Percentiles rank a stretch among this genome's conserved stretches.
Conservation (phyloP, 306 rosid genomes). For the Ochetophila trinervis region DNA sequence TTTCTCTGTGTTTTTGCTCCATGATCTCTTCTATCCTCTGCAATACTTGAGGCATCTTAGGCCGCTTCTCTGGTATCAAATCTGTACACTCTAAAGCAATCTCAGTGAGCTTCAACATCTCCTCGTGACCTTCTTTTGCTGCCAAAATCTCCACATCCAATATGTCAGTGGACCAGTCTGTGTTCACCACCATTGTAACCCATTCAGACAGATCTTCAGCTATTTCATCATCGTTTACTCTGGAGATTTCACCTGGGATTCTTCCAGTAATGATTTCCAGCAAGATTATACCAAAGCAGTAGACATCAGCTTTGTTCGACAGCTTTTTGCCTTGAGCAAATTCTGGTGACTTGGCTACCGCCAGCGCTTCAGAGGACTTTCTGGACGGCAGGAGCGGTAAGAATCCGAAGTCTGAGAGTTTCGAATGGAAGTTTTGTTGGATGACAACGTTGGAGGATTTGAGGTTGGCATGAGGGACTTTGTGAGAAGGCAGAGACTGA, state of each 20-base stretch:
- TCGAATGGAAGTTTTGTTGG: constrained; percentile 35
- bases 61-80: constrained; percentile 45
- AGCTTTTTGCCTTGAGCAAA: constrained; percentile 52
- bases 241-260: constrained; percentile 50
- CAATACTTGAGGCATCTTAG: constrained; percentile 52
- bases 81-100: constrained; percentile 66
- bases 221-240: constrained; percentile 31
- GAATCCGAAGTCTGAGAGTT: constrained; percentile 61
- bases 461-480: constrained; percentile 69
- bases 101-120: constrained; percentile 62
- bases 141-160: constrained; percentile 53
- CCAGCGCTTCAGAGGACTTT: constrained; percentile 31
- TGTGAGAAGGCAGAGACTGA: constrained; percentile 49
- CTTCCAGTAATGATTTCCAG: constrained; percentile 69
- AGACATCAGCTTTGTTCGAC: constrained; percentile 55
- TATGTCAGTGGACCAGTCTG: constrained; percentile 76
- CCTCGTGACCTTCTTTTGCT: constrained; percentile 58
- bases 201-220: constrained; percentile 59
- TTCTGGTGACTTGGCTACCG: constrained; percentile 57
- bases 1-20: constrained; percentile 36
- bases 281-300: constrained; percentile 64
- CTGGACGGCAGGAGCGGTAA: constrained; percentile 37
- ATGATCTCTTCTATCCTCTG: constrained; percentile 41
- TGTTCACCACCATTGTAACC: constrained; percentile 63
- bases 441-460: constrained; percentile 57